Conservation (phyloP, 495 filamentous ascomycete species). For the Neurospora sp. region DNA sequence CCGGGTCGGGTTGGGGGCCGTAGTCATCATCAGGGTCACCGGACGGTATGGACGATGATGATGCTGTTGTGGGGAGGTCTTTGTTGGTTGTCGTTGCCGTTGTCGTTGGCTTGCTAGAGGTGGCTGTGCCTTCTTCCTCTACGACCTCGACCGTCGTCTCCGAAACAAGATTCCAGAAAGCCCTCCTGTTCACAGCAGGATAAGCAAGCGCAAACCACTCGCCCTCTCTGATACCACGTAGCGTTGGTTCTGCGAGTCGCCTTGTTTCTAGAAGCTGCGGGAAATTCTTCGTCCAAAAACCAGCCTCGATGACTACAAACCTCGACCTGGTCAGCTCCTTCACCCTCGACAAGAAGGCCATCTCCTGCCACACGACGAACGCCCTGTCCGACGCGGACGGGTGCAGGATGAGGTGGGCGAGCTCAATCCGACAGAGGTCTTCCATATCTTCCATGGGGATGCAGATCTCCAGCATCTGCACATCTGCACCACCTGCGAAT, state of each 20-base stretch:
- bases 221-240: background rate
- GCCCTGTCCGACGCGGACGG: background rate
- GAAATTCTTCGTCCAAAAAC: background rate
- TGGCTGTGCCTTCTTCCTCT: background rate
- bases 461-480: background rate
- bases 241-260: background rate
- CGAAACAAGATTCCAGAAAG: background rate
- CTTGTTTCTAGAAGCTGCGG: background rate
- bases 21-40: background rate
- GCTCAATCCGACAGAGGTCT: background rate
- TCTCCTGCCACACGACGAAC: background rate
- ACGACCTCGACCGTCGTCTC: background rate
- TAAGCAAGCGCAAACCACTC: background rate
- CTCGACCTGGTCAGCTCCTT: background rate
- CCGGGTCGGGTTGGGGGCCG: background rate
- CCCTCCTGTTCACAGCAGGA: background rate
- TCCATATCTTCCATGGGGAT: background rate
- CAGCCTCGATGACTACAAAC: background rate
- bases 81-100: background rate
- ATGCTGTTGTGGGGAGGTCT: background rate
- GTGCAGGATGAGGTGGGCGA: background rate
- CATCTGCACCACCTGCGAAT: background rate
- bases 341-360: background rate
- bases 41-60: background rate
- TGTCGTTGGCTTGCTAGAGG: background rate